Percentiles rank a stretch among this genome's conserved stretches.
Evolutionary conservation across 164 flowering plant species (phyloP).

Genomic region (Santalum album): DNA sequence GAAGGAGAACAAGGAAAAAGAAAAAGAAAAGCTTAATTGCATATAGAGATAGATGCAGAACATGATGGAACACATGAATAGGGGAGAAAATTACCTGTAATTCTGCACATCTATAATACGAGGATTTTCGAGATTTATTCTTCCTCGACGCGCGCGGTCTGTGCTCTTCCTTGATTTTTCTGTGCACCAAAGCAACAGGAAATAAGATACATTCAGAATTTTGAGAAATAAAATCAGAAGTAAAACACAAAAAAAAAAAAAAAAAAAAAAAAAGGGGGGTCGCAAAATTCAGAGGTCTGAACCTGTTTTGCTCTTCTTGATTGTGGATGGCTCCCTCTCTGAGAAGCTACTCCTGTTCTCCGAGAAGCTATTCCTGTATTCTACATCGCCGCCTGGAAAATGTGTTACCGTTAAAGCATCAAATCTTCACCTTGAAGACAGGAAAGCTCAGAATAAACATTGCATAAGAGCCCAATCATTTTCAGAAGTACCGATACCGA

Average conservation of each 20-base stretch:
- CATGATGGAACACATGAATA: no score
- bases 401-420: not conserved
- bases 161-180: constrained; percentile 42
- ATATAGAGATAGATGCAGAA: not conserved
- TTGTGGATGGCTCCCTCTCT: constrained; percentile 62
- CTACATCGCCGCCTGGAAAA: constrained; percentile 51
- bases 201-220: no score
- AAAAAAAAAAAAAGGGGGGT: constrained; percentile 1
- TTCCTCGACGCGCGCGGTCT: constrained; percentile 34
- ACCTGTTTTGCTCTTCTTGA: constrained; percentile 88
- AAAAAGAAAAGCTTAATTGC: not conserved
- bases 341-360: constrained; percentile 77
- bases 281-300: not conserved
- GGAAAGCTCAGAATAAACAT: no score
- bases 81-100: constrained; percentile 29
- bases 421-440: not conserved
- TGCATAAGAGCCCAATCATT: no score
- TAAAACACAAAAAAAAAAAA: no score
- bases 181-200: constrained; percentile 16
- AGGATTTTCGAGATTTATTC: constrained; percentile 53
- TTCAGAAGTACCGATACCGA: no score
- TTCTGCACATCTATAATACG: constrained; percentile 59
- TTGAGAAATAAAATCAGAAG: no score
- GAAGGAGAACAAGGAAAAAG: not conserved
- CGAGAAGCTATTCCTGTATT: constrained; percentile 69